Percentiles rank a stretch among this genome's conserved stretches.
Evolutionary conservation across 192 early-diverging fungal species (phyloP).

Genomic region (Coemansia sp.): DNA sequence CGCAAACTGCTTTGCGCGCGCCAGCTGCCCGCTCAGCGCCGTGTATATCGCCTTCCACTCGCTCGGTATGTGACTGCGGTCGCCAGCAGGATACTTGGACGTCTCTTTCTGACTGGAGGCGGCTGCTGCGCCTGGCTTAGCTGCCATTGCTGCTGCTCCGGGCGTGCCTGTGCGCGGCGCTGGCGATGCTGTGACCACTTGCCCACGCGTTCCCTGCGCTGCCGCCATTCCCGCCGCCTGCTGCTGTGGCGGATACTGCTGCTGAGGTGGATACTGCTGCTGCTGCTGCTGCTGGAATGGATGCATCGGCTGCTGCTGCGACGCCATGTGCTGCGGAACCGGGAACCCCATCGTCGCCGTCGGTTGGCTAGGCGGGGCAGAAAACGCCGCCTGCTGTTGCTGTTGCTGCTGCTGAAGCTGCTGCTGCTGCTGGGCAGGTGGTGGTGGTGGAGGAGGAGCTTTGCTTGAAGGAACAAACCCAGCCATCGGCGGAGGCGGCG

Average conservation of each 20-base stretch:
- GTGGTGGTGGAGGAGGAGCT: constrained; percentile 13
- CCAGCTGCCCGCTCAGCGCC: constrained; percentile 58
- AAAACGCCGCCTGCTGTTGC: constrained; percentile 13
- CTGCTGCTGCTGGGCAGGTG: constrained; percentile 4
- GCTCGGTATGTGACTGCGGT: constrained; percentile 79
- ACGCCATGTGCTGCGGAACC: background rate
- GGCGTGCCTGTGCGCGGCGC: constrained; percentile 3
- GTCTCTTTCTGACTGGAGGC: background rate
- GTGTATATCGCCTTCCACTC: constrained; percentile 65
- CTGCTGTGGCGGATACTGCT: constrained; percentile 11
- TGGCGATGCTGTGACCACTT: constrained; percentile 30
- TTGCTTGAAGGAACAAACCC: constrained; percentile 26
- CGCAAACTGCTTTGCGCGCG: constrained; percentile 51
- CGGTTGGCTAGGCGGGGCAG: constrained; percentile 15
- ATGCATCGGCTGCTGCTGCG: constrained; percentile 8
- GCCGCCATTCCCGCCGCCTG: constrained; percentile 16
- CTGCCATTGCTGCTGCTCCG: background rate
- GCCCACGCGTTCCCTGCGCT: background rate
- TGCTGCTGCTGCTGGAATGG: constrained; percentile 11
- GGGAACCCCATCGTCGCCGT: constrained; percentile 11
- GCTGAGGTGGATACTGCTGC: constrained; percentile 16
- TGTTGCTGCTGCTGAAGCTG: constrained; percentile 13
- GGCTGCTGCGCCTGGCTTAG: constrained; percentile 6
- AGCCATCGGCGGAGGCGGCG: background rate
- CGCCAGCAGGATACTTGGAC: constrained; percentile 65